phyloP scores from a whole-genome alignment of 2,329 filamentous ascomycete species.

The Pseudogymnoascus sp. region DNA sequence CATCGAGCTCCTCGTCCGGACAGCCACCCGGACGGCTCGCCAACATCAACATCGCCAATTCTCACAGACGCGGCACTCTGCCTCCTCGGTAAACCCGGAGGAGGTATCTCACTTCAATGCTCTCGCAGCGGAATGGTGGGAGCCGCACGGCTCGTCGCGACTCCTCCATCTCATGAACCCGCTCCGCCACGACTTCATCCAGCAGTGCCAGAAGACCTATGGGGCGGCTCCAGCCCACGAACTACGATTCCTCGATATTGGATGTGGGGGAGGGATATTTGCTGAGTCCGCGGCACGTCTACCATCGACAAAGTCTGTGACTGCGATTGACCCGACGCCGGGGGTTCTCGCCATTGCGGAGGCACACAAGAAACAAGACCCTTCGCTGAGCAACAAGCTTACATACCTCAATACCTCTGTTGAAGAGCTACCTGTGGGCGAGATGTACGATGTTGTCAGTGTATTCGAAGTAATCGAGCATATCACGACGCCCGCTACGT shows the following conservation, averaged over 20 bases:
- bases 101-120: constrained; percentile 93
- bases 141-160: constrained; percentile 83
- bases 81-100: constrained; percentile 71
- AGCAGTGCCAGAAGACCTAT: constrained; percentile 41
- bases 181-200: constrained; percentile 86
- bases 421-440: constrained; percentile 51
- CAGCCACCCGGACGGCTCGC: not conserved
- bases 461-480: constrained; percentile 96
- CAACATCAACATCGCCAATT: constrained; percentile 1
- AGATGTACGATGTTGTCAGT: constrained; percentile 70
- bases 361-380: constrained; percentile 67
- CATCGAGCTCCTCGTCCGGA: not conserved
- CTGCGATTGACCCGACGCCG: constrained; percentile 69
- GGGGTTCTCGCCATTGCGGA: constrained; percentile 68
- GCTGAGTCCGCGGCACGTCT: constrained; percentile 76
- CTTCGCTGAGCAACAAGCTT: constrained; percentile 54
- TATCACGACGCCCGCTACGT: constrained; percentile 65
- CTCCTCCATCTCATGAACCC: constrained; percentile 98
- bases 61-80: constrained; percentile 18
- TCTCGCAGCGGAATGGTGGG: constrained; percentile 94
- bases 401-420: constrained; percentile 69
- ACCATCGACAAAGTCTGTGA: constrained; percentile 53
- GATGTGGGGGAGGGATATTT: constrained; percentile 94
- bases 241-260: constrained; percentile 77
- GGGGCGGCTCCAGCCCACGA: constrained; percentile 32